A percentile compares a stretch with the other conserved stretches of the same genome.
Conservation (phyloP, 345 rosid genomes). For the Boechera retrofracta region DNA sequence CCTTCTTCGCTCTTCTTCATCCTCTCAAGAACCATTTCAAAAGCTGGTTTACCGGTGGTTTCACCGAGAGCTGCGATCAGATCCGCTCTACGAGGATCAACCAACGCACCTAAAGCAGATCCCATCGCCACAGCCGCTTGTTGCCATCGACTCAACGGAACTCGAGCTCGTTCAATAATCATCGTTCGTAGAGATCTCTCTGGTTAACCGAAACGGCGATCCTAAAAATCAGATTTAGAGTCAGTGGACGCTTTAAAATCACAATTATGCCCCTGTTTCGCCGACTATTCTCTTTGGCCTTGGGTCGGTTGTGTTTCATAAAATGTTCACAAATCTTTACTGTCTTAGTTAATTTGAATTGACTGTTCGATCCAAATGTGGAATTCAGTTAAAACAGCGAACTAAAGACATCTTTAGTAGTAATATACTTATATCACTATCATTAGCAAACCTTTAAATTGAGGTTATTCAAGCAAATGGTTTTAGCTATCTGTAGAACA, state of each 20-base stretch:
- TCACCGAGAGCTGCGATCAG: slow-evolving; percentile 78
- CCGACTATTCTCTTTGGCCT: not conserved
- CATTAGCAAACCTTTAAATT: not conserved
- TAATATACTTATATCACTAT: no score
- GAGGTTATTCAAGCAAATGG: no score
- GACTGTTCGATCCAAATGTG: not conserved
- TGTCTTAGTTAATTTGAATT: no score
- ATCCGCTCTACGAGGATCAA: slow-evolving; percentile 75
- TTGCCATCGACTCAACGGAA: slow-evolving; percentile 65
- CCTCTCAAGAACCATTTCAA: slow-evolving; percentile 68
- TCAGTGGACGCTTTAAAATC: not conserved
- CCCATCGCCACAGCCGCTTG: slow-evolving; percentile 74
- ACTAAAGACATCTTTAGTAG: not conserved
- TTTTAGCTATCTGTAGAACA: no score
- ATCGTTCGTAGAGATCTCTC: slow-evolving; percentile 14
- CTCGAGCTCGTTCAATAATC: slow-evolving; percentile 51
- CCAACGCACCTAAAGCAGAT: slow-evolving; percentile 71
- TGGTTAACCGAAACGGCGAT: slow-evolving; percentile 18
- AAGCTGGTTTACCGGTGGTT: slow-evolving; percentile 75
- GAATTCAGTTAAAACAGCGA: no score
- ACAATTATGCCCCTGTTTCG: slow-evolving; percentile 7
- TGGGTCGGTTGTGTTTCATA: not conserved
- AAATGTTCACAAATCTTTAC: no score
- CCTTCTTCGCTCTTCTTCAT: slow-evolving; percentile 74
- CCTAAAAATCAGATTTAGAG: not conserved